Percentiles rank a stretch among this genome's conserved stretches.
phyloP scores from a whole-genome alignment of 257 asterid genomes.

The Nyctanthes arbortristis region DNA sequence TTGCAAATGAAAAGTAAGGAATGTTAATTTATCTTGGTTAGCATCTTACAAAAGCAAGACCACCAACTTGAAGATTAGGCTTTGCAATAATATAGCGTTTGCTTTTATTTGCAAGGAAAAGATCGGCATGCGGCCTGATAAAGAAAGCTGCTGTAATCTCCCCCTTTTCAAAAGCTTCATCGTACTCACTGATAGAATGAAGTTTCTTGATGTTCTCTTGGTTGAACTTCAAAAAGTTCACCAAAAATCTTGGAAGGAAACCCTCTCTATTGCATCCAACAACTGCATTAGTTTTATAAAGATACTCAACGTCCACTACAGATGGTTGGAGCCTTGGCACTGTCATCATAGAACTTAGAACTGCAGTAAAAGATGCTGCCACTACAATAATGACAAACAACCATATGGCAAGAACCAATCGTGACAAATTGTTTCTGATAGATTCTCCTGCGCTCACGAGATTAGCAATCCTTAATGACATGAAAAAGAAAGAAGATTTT shows the following conservation, averaged over 20 bases:
- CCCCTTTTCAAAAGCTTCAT: slow-evolving; percentile 43
- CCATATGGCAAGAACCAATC: slow-evolving; percentile 59
- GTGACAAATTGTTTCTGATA: slow-evolving; percentile 41
- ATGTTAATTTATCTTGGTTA: not conserved
- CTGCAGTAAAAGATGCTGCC: slow-evolving; percentile 59
- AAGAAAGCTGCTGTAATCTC: slow-evolving; percentile 68
- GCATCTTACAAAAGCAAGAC: slow-evolving; percentile 67
- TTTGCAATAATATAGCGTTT: slow-evolving; percentile 46
- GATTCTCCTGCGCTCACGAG: slow-evolving; percentile 42
- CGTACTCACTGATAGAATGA: slow-evolving; percentile 39
- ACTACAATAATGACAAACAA: slow-evolving; percentile 42
- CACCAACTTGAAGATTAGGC: slow-evolving; percentile 53
- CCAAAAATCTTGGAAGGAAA: slow-evolving; percentile 42
- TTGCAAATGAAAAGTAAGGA: not conserved
- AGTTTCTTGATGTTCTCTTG: slow-evolving; percentile 32
- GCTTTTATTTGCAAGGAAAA: slow-evolving; percentile 46
- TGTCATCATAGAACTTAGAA: slow-evolving; percentile 54
- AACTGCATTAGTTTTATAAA: slow-evolving; percentile 33
- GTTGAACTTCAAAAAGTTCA: slow-evolving; percentile 37
- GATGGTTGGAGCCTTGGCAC: slow-evolving; percentile 54
- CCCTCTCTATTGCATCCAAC: slow-evolving; percentile 63
- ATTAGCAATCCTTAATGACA: not conserved
- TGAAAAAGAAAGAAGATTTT: not conserved
- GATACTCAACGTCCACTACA: slow-evolving; percentile 38
- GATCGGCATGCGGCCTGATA: slow-evolving; percentile 57